Conservation (phyloP, 139 green algal genomes). For the Ettlia oleoabundans region DNA sequence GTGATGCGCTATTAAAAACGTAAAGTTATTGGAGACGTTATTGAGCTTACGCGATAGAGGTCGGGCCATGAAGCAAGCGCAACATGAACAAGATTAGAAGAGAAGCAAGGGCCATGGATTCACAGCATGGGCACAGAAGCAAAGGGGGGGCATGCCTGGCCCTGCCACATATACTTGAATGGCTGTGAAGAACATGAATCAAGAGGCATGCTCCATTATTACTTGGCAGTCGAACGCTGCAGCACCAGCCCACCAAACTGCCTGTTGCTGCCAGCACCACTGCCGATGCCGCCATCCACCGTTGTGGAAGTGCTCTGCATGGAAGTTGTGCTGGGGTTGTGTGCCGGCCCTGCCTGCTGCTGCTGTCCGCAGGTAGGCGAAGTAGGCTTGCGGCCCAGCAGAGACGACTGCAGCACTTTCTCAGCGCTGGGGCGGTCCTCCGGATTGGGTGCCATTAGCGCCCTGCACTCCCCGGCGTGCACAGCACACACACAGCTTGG, state of each 20-base stretch:
- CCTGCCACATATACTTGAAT: no score
- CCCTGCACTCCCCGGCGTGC: neutral
- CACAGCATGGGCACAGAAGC: no score
- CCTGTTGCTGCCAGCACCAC: constrained; percentile 1
- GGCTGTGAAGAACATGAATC: no score
- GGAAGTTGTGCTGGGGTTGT: constrained; percentile 6
- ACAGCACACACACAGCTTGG: neutral
- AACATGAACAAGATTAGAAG: no score
- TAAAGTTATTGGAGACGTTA: no score
- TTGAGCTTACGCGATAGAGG: no score
- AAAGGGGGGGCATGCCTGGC: no score
- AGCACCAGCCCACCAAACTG: constrained; percentile 33
- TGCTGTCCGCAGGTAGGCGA: neutral
- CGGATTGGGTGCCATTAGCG: constrained; percentile 66
- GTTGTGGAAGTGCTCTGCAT: neutral
- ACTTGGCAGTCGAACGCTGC: constrained; percentile 15
- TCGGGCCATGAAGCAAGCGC: no score
- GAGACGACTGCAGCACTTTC: constrained; percentile 35
- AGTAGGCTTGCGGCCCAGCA: neutral
- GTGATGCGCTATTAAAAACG: no score
- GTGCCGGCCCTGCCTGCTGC: neutral
- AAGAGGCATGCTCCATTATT: no score
- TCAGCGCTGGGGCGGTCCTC: constrained; percentile 63
- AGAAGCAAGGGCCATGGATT: no score
- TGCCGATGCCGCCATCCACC: neutral